A percentile compares a stretch with the other conserved stretches of the same genome.
These are phyloP conservation scores for Fusarium chlamydosporum DNA, from an alignment of 2,329 filamentous ascomycete genomes.

Conservation along the genomic window DNA sequence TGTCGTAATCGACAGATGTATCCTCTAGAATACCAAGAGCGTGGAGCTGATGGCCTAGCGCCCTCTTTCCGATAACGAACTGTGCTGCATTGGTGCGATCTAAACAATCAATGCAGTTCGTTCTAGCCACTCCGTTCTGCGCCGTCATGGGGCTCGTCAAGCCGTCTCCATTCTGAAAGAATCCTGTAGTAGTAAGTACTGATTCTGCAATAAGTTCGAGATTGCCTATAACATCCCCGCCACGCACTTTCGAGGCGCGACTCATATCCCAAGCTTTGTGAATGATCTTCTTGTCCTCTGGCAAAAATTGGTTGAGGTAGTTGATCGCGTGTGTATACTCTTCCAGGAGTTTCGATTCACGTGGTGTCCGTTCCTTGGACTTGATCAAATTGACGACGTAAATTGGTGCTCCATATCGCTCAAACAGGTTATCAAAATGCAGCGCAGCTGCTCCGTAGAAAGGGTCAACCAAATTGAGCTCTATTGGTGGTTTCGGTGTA, in stretches of 20 bases:
- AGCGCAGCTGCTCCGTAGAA: conserved; percentile 94
- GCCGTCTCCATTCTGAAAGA: conserved; percentile 92
- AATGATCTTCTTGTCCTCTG: conserved; percentile 84
- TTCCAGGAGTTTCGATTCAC: conserved; percentile 90
- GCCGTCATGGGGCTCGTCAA: conserved; percentile 73
- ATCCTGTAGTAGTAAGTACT: conserved; percentile 86
- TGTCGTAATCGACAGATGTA: conserved; percentile 89
- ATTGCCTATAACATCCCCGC: conserved; percentile 93
- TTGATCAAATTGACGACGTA: conserved; percentile 95
- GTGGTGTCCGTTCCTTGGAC: conserved; percentile 84
- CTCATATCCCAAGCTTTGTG: conserved; percentile 99
- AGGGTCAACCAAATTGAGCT: conserved; percentile 94
- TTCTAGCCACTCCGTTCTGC: conserved; percentile 93
- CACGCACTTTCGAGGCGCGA: conserved; percentile 88
- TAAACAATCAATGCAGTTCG: conserved; percentile 97
- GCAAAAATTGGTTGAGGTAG: conserved; percentile 95
- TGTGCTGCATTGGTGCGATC: conserved; percentile 98
- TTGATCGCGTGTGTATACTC: conserved; percentile 90
- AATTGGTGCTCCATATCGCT: conserved; percentile 91
- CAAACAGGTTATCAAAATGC: conserved; percentile 95
- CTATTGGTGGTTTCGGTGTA: conserved; percentile 95
- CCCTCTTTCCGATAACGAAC: conserved; percentile 96
- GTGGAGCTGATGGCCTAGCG: conserved; percentile 91
- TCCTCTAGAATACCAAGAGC: conserved; percentile 88
- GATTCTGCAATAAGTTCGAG: conserved; percentile 91